Conservation (phyloP, 2,329 filamentous ascomycete genomes). For the Endocalyx cinctus region DNA sequence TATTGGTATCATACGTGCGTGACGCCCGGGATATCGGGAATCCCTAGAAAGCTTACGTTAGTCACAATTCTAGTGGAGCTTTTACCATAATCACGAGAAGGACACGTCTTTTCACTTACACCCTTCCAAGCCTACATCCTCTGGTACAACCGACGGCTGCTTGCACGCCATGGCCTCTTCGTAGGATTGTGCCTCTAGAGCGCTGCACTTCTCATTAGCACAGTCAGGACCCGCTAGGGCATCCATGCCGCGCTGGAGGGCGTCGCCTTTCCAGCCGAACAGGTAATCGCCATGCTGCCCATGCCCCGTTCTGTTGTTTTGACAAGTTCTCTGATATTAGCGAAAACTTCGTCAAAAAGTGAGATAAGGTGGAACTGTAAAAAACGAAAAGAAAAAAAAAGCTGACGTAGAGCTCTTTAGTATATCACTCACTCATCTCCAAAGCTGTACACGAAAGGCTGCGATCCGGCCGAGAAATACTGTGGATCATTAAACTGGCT, state of each 20-base stretch:
- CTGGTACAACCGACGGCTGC: neutral
- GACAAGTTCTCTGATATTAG: too few species aligned
- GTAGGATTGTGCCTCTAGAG: neutral
- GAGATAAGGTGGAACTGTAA: too few species aligned
- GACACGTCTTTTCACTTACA: too few species aligned
- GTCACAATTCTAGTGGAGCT: too few species aligned
- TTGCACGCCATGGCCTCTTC: neutral
- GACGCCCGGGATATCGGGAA: too few species aligned
- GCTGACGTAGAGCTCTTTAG: too few species aligned
- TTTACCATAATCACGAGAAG: too few species aligned
- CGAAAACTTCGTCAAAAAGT: too few species aligned
- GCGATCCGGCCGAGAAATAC: constrained; percentile 14
- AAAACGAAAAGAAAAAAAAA: too few species aligned
- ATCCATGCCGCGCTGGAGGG: neutral
- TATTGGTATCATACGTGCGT: too few species aligned
- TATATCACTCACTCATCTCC: constrained; percentile 24
- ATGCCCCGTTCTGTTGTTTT: neutral
- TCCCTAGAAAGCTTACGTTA: too few species aligned
- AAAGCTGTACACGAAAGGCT: constrained; percentile 34
- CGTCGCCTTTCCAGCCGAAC: neutral
- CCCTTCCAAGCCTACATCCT: neutral
- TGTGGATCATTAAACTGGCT: constrained; percentile 11
- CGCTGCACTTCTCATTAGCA: neutral
- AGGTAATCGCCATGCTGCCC: neutral
- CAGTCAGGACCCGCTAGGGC: too few species aligned